Base-by-base conservation (phyloP, 192 early-diverging fungal species). In the Coemansia sp. region DNA sequence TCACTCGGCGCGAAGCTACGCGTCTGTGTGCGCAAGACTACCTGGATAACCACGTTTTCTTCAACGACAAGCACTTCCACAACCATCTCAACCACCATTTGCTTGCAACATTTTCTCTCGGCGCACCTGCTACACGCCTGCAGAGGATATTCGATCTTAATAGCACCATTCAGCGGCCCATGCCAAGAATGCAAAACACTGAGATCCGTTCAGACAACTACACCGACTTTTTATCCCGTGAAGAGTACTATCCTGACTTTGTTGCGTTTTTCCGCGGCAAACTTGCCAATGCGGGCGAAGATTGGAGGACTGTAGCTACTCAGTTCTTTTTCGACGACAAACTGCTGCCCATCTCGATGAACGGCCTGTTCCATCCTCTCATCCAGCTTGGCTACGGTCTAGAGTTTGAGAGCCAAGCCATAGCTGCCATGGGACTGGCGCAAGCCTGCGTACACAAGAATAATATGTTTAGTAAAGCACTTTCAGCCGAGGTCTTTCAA, bases 341-440 rank as follows among this genome's bases (percentile, higher is more conserved):
- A 22, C 28, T 83, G 4, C 42, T 83, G n/a, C 57, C 51, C 4
- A 41, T 71, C 22, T 51, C 64, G 0, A 67, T 85, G 40, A 71
- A 67, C 48, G 83, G 80, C 10, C 61, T 76, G 4, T 69, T 74
- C 38, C 81, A 85, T 46, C 83, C 83, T 17, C 46, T 85, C n/a
- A 83, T 85, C 42, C 80, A 81, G 59, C 39, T 85, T 17, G 81
- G 83, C 5, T 83, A 83, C 51, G 83, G 78, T 1, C 26, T 83
- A n/a, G 83, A 85, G 50, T 85, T 83, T 58, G 72, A 71, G 10
- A 56, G 77, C 50, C 67, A 67, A 51, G 69, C 75, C 25, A 67
- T 80, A 26, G 58, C 72, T 6, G 81, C 78, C 8, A 75, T 67
- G 24, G 83, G 80, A 3, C 51, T 83, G 22, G 72, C 80, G 1